These are phyloP conservation scores for Botrytis squamosa DNA, from an alignment of 2,329 filamentous ascomycete genomes.

Conservation along the genomic window DNA sequence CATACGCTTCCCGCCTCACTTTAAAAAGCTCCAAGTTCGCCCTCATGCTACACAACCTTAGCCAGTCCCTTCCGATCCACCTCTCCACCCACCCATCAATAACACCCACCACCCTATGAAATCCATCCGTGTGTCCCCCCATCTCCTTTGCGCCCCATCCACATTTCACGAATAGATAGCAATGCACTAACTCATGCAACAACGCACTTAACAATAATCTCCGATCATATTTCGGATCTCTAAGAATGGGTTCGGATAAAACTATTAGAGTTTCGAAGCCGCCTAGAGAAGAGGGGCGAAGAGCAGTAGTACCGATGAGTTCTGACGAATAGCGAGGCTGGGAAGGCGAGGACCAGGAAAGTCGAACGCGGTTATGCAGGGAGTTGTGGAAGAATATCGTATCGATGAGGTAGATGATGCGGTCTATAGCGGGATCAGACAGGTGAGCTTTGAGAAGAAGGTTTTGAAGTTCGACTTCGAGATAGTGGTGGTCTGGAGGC, in stretches of 20 bases:
- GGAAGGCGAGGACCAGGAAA: conserved; percentile 55
- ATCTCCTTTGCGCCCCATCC: conserved; percentile 55
- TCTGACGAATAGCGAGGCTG: conserved; percentile 52
- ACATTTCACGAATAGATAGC: conserved; percentile 62
- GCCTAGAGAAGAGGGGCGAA: conserved; percentile 45
- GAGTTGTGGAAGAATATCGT: conserved; percentile 60
- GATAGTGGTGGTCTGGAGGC: conserved; percentile 23
- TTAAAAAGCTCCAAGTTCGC: conserved; percentile 58
- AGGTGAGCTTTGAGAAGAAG: conserved; percentile 8
- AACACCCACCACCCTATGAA: conserved; percentile 56
- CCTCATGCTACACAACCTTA: conserved; percentile 59
- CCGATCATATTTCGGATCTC: conserved; percentile 51
- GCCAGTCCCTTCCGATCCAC: conserved; percentile 47
- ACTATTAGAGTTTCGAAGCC: conserved; percentile 64
- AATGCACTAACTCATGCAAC: conserved; percentile 65
- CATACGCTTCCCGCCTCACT: neutral
- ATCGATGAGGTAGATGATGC: conserved; percentile 60
- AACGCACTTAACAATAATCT: conserved; percentile 63
- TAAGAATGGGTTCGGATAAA: conserved; percentile 59
- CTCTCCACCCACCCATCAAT: conserved; percentile 60
- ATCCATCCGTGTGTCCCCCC: conserved; percentile 61
- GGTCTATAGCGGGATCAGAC: conserved; percentile 33
- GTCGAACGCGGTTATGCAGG: conserved; percentile 56
- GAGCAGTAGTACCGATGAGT: conserved; percentile 62
- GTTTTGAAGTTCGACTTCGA: conserved; percentile 21